A percentile compares a stretch with the other conserved stretches of the same genome.
Conservation (phyloP, 2,329 filamentous ascomycete genomes). For the Aspergillus quadrilineatus region DNA sequence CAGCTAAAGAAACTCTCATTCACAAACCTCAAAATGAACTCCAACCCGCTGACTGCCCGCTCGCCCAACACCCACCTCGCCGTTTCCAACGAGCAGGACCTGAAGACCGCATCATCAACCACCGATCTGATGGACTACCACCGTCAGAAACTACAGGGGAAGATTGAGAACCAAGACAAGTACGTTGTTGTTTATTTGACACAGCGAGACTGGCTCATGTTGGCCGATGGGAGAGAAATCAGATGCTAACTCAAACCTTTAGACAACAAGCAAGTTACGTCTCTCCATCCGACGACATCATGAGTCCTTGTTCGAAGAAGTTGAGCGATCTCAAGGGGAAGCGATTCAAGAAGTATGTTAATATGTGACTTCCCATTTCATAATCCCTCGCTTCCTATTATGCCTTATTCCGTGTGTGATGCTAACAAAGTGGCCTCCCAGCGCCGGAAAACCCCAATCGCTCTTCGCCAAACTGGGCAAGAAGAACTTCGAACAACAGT, state of each 20-base stretch:
- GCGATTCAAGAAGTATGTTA: slow-evolving; percentile 47
- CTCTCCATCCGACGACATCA: slow-evolving; percentile 51
- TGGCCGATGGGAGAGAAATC: not conserved
- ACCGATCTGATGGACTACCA: slow-evolving; percentile 45
- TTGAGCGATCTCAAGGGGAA: slow-evolving; percentile 51
- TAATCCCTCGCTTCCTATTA: not conserved
- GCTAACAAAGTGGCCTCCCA: slow-evolving; percentile 15
- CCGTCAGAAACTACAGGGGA: slow-evolving; percentile 43
- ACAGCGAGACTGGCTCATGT: not conserved
- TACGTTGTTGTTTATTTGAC: slow-evolving; percentile 20
- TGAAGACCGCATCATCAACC: slow-evolving; percentile 24
- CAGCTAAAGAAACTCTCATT: not conserved
- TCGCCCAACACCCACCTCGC: slow-evolving; percentile 44
- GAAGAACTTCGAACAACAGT: slow-evolving; percentile 44
- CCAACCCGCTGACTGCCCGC: slow-evolving; percentile 41
- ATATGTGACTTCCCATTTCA: not conserved
- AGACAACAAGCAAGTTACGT: slow-evolving; percentile 42
- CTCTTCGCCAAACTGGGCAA: slow-evolving; percentile 49
- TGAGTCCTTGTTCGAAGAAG: slow-evolving; percentile 53
- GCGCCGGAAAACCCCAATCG: slow-evolving; percentile 44
- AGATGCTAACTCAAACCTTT: slow-evolving; percentile 7
- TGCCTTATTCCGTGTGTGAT: not conserved
- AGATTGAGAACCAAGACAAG: slow-evolving; percentile 41
- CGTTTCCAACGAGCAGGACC: slow-evolving; percentile 24
- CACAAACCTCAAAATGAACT: slow-evolving; percentile 28